phyloP scores from a whole-genome alignment of 2,329 filamentous ascomycete species.

The Juglanconis sp. region DNA sequence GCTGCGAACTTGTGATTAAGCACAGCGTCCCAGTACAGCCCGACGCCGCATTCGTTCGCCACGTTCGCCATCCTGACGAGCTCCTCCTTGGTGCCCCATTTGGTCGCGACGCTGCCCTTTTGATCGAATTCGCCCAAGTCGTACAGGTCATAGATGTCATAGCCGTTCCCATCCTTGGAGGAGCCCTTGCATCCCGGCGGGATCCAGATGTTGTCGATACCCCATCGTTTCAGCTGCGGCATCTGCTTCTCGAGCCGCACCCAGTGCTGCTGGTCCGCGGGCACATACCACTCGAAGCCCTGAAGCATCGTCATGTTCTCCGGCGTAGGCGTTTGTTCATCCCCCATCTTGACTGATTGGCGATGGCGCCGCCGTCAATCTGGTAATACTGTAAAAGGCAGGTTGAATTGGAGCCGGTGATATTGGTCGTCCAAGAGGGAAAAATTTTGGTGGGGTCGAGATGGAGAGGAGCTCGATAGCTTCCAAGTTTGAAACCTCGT shows the following conservation, averaged over 20 bases:
- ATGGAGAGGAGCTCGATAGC: too few species aligned
- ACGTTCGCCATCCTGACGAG: conserved; percentile 50
- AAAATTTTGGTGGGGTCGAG: too few species aligned
- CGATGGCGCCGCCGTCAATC: too few species aligned
- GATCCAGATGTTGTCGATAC: conserved; percentile 65
- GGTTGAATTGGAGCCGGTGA: too few species aligned
- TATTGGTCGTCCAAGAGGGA: too few species aligned
- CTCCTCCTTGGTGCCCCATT: conserved; percentile 68
- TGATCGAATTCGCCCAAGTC: conserved; percentile 74
- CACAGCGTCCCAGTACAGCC: conserved; percentile 69
- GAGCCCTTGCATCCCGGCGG: conserved; percentile 71
- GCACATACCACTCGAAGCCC: conserved; percentile 72
- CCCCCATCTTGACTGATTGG: conserved; percentile 20
- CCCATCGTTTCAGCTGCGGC: conserved; percentile 56
- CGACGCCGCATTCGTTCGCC: conserved; percentile 55
- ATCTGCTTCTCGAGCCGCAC: conserved; percentile 54
- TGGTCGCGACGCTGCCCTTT: conserved; percentile 61
- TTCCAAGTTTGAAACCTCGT: background rate
- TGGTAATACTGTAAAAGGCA: too few species aligned
- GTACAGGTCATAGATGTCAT: conserved; percentile 67
- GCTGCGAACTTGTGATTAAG: conserved; percentile 74
- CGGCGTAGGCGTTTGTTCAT: conserved; percentile 26
- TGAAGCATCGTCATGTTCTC: conserved; percentile 62
- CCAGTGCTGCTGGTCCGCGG: conserved; percentile 62
- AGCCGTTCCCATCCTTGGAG: conserved; percentile 62